Percentiles rank a stretch among this genome's conserved stretches.
phyloP scores from a whole-genome alignment of 2,329 filamentous ascomycete genomes.

The Fusarium decemcellulare region DNA sequence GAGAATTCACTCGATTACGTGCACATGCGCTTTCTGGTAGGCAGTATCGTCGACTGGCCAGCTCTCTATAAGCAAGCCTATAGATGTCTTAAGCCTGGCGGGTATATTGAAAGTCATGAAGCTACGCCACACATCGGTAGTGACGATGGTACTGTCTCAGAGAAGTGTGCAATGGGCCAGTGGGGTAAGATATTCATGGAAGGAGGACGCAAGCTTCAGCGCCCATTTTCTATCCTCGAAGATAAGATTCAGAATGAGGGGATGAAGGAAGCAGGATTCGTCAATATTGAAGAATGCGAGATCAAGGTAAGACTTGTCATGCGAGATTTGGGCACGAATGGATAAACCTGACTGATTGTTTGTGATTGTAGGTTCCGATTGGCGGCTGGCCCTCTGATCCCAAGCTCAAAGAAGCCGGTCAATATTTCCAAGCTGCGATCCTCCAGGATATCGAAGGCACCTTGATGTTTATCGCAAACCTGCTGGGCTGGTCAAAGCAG shows the following conservation, averaged over 20 bases:
- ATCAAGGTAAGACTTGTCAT: not conserved
- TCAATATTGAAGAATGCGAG: not conserved
- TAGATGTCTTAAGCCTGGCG: conserved; percentile 9
- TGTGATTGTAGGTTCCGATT: not conserved
- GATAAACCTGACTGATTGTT: accelerated
- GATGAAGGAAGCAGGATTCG: conserved; percentile 4
- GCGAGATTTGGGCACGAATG: accelerated
- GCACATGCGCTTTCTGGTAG: not conserved
- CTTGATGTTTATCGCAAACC: conserved; percentile 8
- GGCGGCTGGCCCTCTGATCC: conserved; percentile 14
- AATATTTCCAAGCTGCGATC: conserved; percentile 22
- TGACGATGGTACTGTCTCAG: not conserved
- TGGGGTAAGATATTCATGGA: conserved; percentile 23
- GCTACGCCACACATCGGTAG: not conserved
- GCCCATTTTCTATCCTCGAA: conserved; percentile 12
- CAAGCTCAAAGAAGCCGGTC: conserved; percentile 8
- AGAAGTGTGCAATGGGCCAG: conserved; percentile 20
- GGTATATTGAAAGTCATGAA: conserved; percentile 15
- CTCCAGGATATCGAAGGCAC: conserved; percentile 12
- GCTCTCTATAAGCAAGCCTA: conserved; percentile 5
- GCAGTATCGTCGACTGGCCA: conserved; percentile 4
- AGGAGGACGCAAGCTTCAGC: conserved; percentile 3
- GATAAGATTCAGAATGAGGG: not conserved
- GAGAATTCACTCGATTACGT: conserved; percentile 3
- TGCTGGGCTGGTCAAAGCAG: not conserved